Evolutionary conservation across 306 rosid genomes (phyloP), one percentile per base, ranked within the genome.

Genomic region (Ceratonia siliqua): DNA sequence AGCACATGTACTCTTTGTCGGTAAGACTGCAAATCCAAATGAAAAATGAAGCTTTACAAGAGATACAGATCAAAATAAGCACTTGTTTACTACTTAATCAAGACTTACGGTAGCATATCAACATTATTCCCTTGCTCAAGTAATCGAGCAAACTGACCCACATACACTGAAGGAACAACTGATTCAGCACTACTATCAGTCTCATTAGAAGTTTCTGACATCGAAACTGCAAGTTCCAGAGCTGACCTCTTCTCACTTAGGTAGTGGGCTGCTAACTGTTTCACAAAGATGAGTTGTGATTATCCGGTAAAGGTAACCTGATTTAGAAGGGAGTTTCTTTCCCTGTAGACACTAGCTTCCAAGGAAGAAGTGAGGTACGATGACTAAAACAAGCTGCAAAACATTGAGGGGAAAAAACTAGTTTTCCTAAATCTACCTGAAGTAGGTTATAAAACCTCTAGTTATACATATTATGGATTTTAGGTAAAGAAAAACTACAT

Each of bases 201-300:
- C 72, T 82, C 92, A 67, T 77, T 72, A 78, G 61, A 79, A 72
- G 81, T 78, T 83, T 87, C 94, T 41, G 90, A 84, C 94, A 92
- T 88, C 30, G 93, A 87, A 39, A 82, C 69, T 18, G 88, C 79
- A 79, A 92, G 77, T 74, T 94, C 98, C 76, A 94, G 81, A 57
- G 89, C 83, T 25, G 90, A 83, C 78, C 96, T 87, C 85, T 94
- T 91, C 89, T 94, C 89, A 72, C 84, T 88, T 80, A 91, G 75
- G 89, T 91, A 90, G 41, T 90, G 90, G 73, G 97, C 97, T 28
- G 97, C 96, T 72, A 85, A 78, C 98, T 94, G 95, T 86, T 82
- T 81, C 83, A 86, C 41, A 69, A 72, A 75, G 68, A 78, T 43
- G 50, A 81, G 71, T 62, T 35, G 65, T 38, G 71, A 48, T 68